Conservation (phyloP, 352 stramenopile genomes). For the Globisporangium parvum region DNA sequence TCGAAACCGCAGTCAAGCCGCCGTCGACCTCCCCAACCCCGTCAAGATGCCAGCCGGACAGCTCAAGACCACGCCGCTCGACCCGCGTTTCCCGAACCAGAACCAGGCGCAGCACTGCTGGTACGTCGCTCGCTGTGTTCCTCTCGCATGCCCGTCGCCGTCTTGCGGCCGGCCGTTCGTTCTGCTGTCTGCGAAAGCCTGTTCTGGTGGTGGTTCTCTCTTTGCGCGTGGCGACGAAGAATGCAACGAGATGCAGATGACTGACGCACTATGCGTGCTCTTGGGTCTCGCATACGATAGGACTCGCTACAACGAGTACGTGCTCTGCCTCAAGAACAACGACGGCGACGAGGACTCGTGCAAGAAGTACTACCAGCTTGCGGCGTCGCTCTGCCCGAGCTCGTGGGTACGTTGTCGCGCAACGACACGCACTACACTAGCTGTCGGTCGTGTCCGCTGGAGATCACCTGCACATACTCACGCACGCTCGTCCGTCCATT, state of each 20-base stretch:
- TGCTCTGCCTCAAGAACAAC: slow-evolving; percentile 95
- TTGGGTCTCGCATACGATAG: slow-evolving; percentile 18
- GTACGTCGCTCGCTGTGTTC: slow-evolving; percentile 16
- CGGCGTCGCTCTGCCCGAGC: slow-evolving; percentile 69
- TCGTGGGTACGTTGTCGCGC: slow-evolving; percentile 44
- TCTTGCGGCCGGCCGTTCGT: too few species aligned
- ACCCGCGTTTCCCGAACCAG: slow-evolving; percentile 83
- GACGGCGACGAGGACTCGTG: slow-evolving; percentile 91
- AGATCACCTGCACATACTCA: background rate
- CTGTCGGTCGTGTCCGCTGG: background rate
- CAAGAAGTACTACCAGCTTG: slow-evolving; percentile 74
- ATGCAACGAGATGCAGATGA: background rate
- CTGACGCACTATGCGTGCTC: background rate
- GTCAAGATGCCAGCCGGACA: slow-evolving; percentile 45
- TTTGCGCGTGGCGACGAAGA: background rate
- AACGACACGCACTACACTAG: background rate
- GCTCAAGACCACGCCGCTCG: slow-evolving; percentile 80
- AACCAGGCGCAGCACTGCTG: slow-evolving; percentile 88
- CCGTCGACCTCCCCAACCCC: background rate
- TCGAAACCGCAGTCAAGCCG: slow-evolving; percentile 8
- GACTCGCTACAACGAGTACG: slow-evolving; percentile 96
- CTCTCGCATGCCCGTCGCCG: too few species aligned
- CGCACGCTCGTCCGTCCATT: background rate
- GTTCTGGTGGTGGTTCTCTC: slow-evolving; percentile 4
- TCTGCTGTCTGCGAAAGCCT: too few species aligned